Conservation (phyloP, 2,329 filamentous ascomycete species). For the Triangularia verruculosa region DNA sequence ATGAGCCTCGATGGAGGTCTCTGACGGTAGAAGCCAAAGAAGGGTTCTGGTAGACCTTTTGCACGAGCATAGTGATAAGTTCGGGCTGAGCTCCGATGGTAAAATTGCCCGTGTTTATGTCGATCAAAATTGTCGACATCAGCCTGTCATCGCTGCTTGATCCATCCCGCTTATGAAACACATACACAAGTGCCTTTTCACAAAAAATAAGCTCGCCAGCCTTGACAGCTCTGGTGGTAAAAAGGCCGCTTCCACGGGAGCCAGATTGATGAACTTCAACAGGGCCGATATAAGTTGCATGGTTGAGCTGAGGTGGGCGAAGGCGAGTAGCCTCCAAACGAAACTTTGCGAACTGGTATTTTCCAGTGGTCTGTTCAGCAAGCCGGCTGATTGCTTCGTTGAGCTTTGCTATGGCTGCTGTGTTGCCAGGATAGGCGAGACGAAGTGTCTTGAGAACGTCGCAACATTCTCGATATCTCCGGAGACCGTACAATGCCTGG, state of each 20-base stretch:
- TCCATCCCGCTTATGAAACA: slow-evolving; percentile 30
- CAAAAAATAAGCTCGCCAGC: slow-evolving; percentile 53
- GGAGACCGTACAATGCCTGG: slow-evolving; percentile 43
- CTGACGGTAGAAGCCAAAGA: slow-evolving; percentile 10
- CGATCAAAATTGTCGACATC: slow-evolving; percentile 36
- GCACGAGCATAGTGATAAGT: slow-evolving; percentile 8
- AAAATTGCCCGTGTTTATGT: slow-evolving; percentile 33
- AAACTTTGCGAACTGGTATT: slow-evolving; percentile 39
- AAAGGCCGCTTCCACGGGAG: slow-evolving; percentile 48
- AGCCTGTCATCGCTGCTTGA: neutral
- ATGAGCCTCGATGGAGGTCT: slow-evolving; percentile 34
- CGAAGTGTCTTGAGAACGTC: slow-evolving; percentile 35
- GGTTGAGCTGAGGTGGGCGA: slow-evolving; percentile 44
- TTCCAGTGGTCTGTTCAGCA: slow-evolving; percentile 39
- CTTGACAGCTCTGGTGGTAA: slow-evolving; percentile 45
- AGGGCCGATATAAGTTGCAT: slow-evolving; percentile 43
- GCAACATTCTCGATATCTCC: slow-evolving; percentile 37
- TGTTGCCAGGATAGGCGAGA: slow-evolving; percentile 36
- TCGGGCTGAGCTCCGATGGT: slow-evolving; percentile 39
- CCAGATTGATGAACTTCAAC: slow-evolving; percentile 1
- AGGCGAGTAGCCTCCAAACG: slow-evolving; percentile 32
- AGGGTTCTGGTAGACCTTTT: slow-evolving; percentile 14
- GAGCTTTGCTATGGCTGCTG: slow-evolving; percentile 31
- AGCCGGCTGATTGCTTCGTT: slow-evolving; percentile 33
- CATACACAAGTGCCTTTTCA: slow-evolving; percentile 53